Conservation (phyloP, 306 rosid species). For the Albizia julibrissin region DNA sequence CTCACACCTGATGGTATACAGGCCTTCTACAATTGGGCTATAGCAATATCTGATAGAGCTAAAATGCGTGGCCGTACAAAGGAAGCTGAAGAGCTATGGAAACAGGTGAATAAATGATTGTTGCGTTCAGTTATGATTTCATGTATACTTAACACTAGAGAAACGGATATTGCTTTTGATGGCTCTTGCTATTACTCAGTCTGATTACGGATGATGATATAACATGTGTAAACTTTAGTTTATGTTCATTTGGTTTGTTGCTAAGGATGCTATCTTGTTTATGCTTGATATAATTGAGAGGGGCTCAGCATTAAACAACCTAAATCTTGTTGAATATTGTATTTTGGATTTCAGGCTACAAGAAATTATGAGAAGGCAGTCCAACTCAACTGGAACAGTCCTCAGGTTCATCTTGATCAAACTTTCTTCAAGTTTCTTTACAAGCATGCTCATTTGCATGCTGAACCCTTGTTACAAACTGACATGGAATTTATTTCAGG, state of each 20-base stretch:
- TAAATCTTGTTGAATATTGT: slow-evolving; percentile 30
- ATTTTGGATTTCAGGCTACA: slow-evolving; percentile 70
- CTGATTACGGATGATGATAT: slow-evolving; percentile 1
- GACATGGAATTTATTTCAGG: slow-evolving; percentile 67
- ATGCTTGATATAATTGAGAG: slow-evolving; percentile 12
- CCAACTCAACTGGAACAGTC: slow-evolving; percentile 98
- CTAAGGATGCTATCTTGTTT: background rate
- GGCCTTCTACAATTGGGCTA: slow-evolving; percentile 99
- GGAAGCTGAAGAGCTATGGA: slow-evolving; percentile 99
- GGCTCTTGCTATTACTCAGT: slow-evolving; percentile 11
- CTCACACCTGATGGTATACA: slow-evolving; percentile 31
- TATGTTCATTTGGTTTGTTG: slow-evolving; percentile 4
- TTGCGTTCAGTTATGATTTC: slow-evolving; percentile 31
- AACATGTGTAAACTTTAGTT: slow-evolving; percentile 18
- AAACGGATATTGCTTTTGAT: slow-evolving; percentile 11
- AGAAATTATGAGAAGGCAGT: slow-evolving; percentile 90
- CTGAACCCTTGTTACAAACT: slow-evolving; percentile 33
- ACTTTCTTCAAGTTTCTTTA: slow-evolving; percentile 5
- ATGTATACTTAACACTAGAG: slow-evolving; percentile 3
- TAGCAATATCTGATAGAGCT: slow-evolving; percentile 98
- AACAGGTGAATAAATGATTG: slow-evolving; percentile 66
- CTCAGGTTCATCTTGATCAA: slow-evolving; percentile 69
- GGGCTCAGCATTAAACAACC: slow-evolving; percentile 2
- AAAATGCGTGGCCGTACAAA: slow-evolving; percentile 99
- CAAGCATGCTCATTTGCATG: slow-evolving; percentile 23